Percentiles rank a stretch among this genome's conserved stretches.
Conservation (phyloP, 2,329 filamentous ascomycete genomes). For the Dryadomyces sulphureus region DNA sequence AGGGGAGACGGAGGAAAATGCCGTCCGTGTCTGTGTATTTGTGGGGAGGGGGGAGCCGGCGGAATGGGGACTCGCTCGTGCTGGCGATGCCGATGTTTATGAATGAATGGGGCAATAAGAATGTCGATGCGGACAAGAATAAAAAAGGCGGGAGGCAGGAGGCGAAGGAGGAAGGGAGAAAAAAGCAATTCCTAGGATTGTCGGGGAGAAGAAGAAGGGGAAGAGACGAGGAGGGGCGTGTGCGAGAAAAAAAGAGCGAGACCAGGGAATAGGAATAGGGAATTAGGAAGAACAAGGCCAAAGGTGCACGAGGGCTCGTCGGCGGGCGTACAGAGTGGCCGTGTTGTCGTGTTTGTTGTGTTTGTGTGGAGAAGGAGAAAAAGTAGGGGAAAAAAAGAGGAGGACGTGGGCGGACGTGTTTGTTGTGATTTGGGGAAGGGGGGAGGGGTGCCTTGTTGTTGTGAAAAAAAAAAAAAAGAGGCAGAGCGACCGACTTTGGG, state of each 20-base stretch:
- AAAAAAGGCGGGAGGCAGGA: not conserved
- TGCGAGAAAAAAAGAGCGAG: not conserved
- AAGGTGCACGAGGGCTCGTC: too few relatives aligned
- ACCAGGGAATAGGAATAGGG: too few relatives aligned
- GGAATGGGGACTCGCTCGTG: too few relatives aligned
- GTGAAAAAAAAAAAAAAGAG: not conserved
- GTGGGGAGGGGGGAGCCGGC: too few relatives aligned
- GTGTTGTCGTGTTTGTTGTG: not conserved
- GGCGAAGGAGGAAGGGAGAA: not conserved
- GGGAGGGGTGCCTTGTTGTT: not conserved
- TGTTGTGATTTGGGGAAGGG: not conserved
- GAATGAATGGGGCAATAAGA: not conserved
- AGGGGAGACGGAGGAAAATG: too few relatives aligned
- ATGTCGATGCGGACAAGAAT: not conserved
- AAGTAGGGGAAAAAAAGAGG: not conserved
- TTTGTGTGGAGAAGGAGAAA: not conserved
- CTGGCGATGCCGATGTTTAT: too few relatives aligned
- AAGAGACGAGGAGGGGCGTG: not conserved
- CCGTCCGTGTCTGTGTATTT: too few relatives aligned
- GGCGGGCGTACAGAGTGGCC: too few relatives aligned
- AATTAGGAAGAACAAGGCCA: not conserved
- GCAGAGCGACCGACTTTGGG: not conserved
- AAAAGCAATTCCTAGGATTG: not conserved
- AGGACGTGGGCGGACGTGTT: not conserved
- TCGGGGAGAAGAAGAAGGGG: not conserved